phyloP scores from a whole-genome alignment of 129 eudicot species.

The Flaveria ramosissima region DNA sequence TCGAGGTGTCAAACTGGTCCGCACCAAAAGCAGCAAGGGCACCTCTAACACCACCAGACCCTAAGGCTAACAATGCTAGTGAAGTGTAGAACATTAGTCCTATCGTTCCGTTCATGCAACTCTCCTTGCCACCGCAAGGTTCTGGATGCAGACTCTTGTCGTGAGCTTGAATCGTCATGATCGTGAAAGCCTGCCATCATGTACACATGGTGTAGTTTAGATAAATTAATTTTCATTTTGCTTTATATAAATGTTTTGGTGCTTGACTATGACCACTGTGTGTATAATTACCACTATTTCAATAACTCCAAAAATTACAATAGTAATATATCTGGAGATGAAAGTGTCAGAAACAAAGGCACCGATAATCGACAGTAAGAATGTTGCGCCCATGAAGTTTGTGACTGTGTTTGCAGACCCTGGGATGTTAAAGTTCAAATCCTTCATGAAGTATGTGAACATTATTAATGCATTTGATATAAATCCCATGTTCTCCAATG shows the following conservation, averaged over 20 bases:
- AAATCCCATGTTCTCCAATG: slow-evolving; percentile 72
- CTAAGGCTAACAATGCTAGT: slow-evolving; percentile 55
- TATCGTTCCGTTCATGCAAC: slow-evolving; percentile 49
- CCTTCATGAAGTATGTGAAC: slow-evolving; percentile 55
- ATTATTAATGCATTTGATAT: slow-evolving; percentile 59
- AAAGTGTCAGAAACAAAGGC: slow-evolving; percentile 76
- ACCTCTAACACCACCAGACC: slow-evolving; percentile 70
- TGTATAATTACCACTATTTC: slow-evolving; percentile 52
- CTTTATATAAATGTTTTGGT: background rate
- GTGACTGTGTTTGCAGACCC: slow-evolving; percentile 74
- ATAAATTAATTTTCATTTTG: background rate
- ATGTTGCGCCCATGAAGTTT: slow-evolving; percentile 69
- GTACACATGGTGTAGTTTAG: background rate
- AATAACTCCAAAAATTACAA: slow-evolving; percentile 49
- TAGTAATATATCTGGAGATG: slow-evolving; percentile 50
- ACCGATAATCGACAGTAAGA: slow-evolving; percentile 63
- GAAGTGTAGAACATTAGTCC: slow-evolving; percentile 58
- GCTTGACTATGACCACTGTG: background rate
- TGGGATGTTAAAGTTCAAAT: slow-evolving; percentile 51
- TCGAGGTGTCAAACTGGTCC: slow-evolving; percentile 58
- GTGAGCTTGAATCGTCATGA: slow-evolving; percentile 79
- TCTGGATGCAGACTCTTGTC: slow-evolving; percentile 45
- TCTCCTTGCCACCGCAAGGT: slow-evolving; percentile 45
- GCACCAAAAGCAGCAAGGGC: slow-evolving; percentile 81
- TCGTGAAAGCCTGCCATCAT: slow-evolving; percentile 42